Base-by-base conservation (phyloP, 495 filamentous ascomycete species). In the Xylona heveae region DNA sequence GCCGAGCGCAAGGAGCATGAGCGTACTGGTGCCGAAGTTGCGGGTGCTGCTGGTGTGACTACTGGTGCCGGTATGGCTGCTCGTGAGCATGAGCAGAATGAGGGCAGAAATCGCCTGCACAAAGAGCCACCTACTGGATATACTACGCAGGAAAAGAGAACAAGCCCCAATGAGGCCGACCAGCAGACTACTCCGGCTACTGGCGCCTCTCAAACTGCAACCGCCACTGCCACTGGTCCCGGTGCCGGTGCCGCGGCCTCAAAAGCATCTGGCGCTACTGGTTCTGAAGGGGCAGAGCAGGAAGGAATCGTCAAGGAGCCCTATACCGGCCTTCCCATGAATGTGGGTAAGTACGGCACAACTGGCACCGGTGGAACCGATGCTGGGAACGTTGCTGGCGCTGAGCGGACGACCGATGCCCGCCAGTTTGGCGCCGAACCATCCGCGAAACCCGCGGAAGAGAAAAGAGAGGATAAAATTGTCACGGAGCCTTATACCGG, bases 271-370 rank as follows among this genome's bases (percentile, higher is more conserved):
- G 3, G 10, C 10, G 13, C 24, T n/a, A 26, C 24, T n/a, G 13
- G 24, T 10, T 3, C 13, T 26, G 24, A n/a, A n/a, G n/a, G n/a
- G n/a, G n/a, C n/a, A n/a, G n/a, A n/a, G n/a, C 4, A 31, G 0
- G 39, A 47, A 13, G 37, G 32, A 4, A 24, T 30, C 3, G 44
- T 45, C 10, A 44, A 26, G 2, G 42, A 51, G 33, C 42, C 47
- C 13, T 35, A 43, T 19, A 51, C 46, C 4, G 48, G 48, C 1
- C 39, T 45, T 4, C 46, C 46, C 19, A 47, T 49, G 44, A 44
- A 49, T 35, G 42, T 45, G 2, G 39, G 34, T 19, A 43, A 45
- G 28, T 42, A 45, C 25, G 44, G 47, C 9, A 34, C 38, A 27
- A 10, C 29, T 8, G 44, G 44, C 8, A 5, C 28, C 7, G 46